Percentiles rank a stretch among this genome's conserved stretches.
Conservation (phyloP, 1,139 yeast genomes). For the Kodamaea suecica region DNA sequence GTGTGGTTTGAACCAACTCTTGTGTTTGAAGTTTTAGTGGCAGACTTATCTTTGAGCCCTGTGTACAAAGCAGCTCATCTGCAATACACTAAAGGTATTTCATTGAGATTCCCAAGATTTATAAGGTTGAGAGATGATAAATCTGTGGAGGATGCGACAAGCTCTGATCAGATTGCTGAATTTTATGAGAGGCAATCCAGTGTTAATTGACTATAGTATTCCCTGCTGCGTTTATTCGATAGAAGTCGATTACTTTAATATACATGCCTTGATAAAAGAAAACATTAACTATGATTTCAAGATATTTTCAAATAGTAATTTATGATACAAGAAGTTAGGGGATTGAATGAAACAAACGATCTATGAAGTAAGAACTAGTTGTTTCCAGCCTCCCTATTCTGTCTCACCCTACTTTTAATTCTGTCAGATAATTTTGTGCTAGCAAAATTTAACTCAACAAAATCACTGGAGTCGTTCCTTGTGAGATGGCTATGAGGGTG, state of each 20-base stretch:
- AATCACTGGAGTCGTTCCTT: conserved; percentile 26
- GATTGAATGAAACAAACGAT: no score
- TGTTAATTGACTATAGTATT: conserved; percentile 16
- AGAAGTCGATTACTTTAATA: not conserved
- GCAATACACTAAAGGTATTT: conserved; percentile 80
- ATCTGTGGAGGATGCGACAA: conserved; percentile 82
- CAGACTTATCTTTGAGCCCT: conserved; percentile 91
- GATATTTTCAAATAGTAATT: no score
- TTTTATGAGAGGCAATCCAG: conserved; percentile 77
- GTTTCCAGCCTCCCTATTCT: conserved; percentile 23
- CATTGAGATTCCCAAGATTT: conserved; percentile 89
- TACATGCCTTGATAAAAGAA: not conserved
- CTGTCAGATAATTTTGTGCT: conserved; percentile 29
- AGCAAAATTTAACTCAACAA: conserved; percentile 38
- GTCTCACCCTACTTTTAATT: conserved; percentile 36
- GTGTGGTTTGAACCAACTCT: conserved; percentile 93
- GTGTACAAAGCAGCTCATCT: conserved; percentile 84
- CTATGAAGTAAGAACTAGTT: no score
- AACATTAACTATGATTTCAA: no score
- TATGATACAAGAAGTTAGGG: no score
- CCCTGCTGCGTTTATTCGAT: no score
- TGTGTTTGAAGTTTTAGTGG: conserved; percentile 89
- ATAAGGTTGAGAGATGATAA: conserved; percentile 85
- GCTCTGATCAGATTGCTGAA: conserved; percentile 85
- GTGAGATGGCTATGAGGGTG: conserved; percentile 13